Conservation (phyloP, 768 basidiomycete genomes). For the Lactifluus volemus region DNA sequence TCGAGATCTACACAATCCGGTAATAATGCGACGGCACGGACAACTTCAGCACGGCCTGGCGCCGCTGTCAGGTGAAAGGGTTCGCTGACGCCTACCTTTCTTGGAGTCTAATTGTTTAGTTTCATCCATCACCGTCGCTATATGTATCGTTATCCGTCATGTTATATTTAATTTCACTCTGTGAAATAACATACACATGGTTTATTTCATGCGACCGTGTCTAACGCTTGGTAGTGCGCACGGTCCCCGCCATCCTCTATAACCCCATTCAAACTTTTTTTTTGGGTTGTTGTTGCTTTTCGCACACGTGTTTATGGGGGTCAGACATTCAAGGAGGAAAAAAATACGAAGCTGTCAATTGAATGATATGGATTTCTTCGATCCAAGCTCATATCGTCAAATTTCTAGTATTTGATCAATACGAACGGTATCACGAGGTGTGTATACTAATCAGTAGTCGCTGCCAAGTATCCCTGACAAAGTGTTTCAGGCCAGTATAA, state of each 20-base stretch:
- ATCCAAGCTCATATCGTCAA: too few species aligned
- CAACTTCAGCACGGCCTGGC: constrained; percentile 9
- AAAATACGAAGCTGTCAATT: too few species aligned
- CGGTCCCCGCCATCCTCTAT: not conserved
- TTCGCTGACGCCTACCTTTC: not conserved
- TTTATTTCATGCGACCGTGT: not conserved
- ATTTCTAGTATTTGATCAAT: too few species aligned
- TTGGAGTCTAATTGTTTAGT: not conserved
- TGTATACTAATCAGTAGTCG: constrained; percentile 25
- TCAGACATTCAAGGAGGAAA: constrained; percentile 13
- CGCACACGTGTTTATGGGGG: too few species aligned
- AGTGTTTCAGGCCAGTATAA: not conserved
- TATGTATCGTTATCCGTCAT: constrained; percentile 15
- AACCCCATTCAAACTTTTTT: too few species aligned
- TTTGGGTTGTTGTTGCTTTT: too few species aligned
- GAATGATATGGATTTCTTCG: too few species aligned
- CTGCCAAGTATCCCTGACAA: constrained; percentile 27
- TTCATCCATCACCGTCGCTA: not conserved
- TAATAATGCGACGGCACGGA: constrained; percentile 4
- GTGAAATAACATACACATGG: not conserved
- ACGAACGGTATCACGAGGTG: too few species aligned
- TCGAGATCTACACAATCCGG: constrained; percentile 6
- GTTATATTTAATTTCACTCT: constrained; percentile 12
- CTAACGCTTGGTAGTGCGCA: not conserved
- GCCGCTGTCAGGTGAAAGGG: not conserved